Conservation (phyloP, 768 basidiomycete species). For the Serpula lacrymans region DNA sequence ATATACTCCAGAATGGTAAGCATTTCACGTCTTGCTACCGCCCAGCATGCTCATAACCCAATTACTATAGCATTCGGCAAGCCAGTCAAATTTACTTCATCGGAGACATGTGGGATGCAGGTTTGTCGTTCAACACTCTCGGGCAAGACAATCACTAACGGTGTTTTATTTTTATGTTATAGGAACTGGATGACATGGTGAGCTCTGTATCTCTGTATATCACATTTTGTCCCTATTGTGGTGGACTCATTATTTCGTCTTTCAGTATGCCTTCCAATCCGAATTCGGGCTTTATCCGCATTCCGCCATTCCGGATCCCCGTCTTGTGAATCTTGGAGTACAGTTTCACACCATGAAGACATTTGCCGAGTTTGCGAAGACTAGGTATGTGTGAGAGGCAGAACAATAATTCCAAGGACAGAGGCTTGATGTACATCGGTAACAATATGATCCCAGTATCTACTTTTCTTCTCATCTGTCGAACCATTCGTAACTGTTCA, state of each 20-base stretch:
- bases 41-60: not conserved
- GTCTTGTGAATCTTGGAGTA: slow-evolving; percentile 21
- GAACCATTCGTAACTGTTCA: too few species aligned
- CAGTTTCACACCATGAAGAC: slow-evolving; percentile 18
- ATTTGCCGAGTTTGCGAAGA: slow-evolving; percentile 18
- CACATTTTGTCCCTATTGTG: not conserved
- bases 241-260: too few species aligned
- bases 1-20: slow-evolving; percentile 15
- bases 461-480: too few species aligned
- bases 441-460: too few species aligned
- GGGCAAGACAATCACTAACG: not conserved
- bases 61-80: slow-evolving; percentile 19
- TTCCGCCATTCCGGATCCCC: slow-evolving; percentile 20
- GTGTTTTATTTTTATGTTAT: not conserved
- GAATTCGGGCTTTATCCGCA: slow-evolving; percentile 21
- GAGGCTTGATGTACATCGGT: too few species aligned
- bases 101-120: slow-evolving; percentile 14
- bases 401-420: too few species aligned
- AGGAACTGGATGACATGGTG: slow-evolving; percentile 25
- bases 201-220: slow-evolving; percentile 1
- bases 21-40: not conserved
- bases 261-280: slow-evolving; percentile 20
- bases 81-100: slow-evolving; percentile 20
- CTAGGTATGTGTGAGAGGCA: slow-evolving; percentile 12
- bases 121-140: slow-evolving; percentile 7